Base-by-base conservation (phyloP, 495 filamentous ascomycete genomes). In the Penicillium waksmanii region DNA sequence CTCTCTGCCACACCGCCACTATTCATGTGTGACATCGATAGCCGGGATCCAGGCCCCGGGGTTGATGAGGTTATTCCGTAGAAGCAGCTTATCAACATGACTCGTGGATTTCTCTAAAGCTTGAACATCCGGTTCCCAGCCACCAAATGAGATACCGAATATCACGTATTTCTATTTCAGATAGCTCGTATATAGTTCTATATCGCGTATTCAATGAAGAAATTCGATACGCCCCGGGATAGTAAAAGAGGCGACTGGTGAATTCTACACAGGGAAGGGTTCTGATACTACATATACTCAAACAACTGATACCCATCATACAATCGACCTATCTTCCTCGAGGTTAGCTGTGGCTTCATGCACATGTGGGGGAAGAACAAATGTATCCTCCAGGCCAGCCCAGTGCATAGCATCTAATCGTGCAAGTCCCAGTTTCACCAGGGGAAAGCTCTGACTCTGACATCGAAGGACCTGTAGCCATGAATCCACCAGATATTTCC, bases 401-500 rank as follows among this genome's bases (percentile, higher is more conserved):
- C 70, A 69, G 23, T 69, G 67, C 44, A 69, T 51, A 5, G 70
- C 70, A 60, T 74, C 69, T 15, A 76, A 53, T 9, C 73, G 65
- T 2, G 70, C 64, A 3, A 76, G 55, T 0, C 73, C 73, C 4
- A 74, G 58, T 46, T 69, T 68, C 18, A 76, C 64, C n/a, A 73
- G 64, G 3, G 68, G 53, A 40, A 71, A 72, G 31, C 71, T 70
- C 18, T 56, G 60, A 13, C 67, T 71, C 48, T 75, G 72, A 27
- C 66, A 68, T 5, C 71, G 64, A 3, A 76, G 54, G 10, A 69
- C 68, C 12, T 66, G 68, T 25, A 68, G 55, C 73, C 72, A 76
- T 7, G 64, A 69, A 11, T 76, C 66, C n/a, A 74, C 64, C 3
- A 76, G 51, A 18, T 71, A 62, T 40, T 72, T 74, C 5, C 64